Percentiles rank a stretch among this genome's conserved stretches.
Conservation (phyloP, 2,329 filamentous ascomycete genomes). For the Emmonsia crescens region DNA sequence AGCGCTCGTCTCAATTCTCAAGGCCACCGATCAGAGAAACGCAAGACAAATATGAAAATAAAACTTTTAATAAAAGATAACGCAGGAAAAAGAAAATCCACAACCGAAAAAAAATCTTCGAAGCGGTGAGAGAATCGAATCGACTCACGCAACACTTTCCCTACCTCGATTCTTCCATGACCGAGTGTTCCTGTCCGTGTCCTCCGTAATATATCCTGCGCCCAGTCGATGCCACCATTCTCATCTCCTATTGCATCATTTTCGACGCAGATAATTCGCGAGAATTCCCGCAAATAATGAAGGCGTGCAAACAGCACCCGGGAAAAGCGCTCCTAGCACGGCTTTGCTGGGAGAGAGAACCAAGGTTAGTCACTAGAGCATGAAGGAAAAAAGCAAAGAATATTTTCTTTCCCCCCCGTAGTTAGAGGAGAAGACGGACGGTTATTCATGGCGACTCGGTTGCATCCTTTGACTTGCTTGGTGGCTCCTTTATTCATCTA, state of each 20-base stretch:
- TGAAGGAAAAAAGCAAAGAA: background rate
- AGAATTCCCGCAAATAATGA: slow-evolving; percentile 1
- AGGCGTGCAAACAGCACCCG: background rate
- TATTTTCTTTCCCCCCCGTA: background rate
- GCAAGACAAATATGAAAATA: background rate
- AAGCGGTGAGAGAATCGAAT: slow-evolving; percentile 3
- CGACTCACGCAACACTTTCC: background rate
- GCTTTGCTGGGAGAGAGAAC: slow-evolving; percentile 8
- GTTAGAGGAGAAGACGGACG: background rate
- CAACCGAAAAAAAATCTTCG: background rate
- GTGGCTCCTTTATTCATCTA: background rate
- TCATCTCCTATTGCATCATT: slow-evolving; percentile 11
- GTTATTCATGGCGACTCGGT: background rate
- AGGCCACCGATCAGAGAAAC: background rate
- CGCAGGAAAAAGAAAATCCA: background rate
- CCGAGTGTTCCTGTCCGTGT: background rate
- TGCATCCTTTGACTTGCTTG: too few relatives aligned
- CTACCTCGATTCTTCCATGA: background rate
- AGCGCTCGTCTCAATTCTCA: background rate
- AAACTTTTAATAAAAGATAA: background rate
- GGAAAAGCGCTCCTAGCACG: slow-evolving; percentile 9
- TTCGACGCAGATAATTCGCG: slow-evolving; percentile 6
- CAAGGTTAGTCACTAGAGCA: slow-evolving; percentile 1
- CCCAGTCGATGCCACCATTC: slow-evolving; percentile 8
- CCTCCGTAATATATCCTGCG: slow-evolving; percentile 1